Conservation (phyloP, 2,329 filamentous ascomycete genomes). For the Pseudogymnoascus sp. region DNA sequence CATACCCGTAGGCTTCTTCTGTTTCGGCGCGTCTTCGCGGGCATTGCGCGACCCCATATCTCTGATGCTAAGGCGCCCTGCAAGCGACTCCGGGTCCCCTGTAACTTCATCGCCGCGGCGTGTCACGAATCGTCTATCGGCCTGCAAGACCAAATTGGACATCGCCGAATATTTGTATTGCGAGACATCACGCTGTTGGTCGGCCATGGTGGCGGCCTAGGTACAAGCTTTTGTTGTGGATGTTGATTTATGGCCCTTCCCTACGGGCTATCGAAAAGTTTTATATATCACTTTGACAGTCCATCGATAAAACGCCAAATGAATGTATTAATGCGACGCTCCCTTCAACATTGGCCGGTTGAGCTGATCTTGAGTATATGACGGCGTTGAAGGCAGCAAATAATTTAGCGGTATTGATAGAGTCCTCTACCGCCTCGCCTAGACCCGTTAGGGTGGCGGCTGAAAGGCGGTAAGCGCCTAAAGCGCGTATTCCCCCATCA, state of each 20-base stretch:
- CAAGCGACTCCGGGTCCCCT: slow-evolving; percentile 94
- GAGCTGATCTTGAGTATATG: slow-evolving; percentile 4
- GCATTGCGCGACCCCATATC: slow-evolving; percentile 88
- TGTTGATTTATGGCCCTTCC: slow-evolving; percentile 4
- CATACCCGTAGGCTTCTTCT: slow-evolving; percentile 59
- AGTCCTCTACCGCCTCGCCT: background rate
- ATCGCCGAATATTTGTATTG: slow-evolving; percentile 99
- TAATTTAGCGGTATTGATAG: slow-evolving; percentile 10
- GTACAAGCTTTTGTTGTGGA: slow-evolving; percentile 2
- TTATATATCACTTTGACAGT: slow-evolving; percentile 9
- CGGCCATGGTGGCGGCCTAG: slow-evolving; percentile 52
- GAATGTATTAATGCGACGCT: slow-evolving; percentile 7
- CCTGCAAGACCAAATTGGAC: slow-evolving; percentile 99
- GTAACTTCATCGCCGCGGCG: slow-evolving; percentile 90
- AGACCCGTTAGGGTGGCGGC: slow-evolving; percentile 2
- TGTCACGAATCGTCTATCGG: slow-evolving; percentile 91
- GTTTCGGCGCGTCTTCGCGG: slow-evolving; percentile 71
- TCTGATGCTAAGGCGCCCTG: slow-evolving; percentile 82
- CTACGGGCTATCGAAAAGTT: slow-evolving; percentile 6
- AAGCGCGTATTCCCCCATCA: background rate
- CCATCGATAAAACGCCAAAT: slow-evolving; percentile 9
- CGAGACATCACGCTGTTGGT: slow-evolving; percentile 73
- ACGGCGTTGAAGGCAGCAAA: slow-evolving; percentile 6
- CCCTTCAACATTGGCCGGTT: slow-evolving; percentile 2
- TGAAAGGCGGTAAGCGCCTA: slow-evolving; percentile 5